Base-by-base conservation (phyloP, 805 yeast species). In the Grigorovia humatica region DNA sequence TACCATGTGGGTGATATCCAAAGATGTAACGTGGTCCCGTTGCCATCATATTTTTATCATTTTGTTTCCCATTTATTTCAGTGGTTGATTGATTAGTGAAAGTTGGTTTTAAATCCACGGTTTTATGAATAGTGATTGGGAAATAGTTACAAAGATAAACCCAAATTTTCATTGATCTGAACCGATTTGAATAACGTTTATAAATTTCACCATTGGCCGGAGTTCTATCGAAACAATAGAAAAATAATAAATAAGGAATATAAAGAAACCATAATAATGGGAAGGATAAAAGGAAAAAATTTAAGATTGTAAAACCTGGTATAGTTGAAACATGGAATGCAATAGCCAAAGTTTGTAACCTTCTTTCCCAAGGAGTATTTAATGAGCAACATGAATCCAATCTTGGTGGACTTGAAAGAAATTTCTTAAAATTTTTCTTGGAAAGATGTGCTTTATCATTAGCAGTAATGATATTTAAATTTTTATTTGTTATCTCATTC, bases 1-100 rank as follows among this genome's bases (percentile, higher is more conserved):
- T 90, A 0, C 99, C 99, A 66, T 93, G 99, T 0, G 99, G 99
- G 67, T 90, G 97, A 62, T 88, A 83, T 0, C 96, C 95, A 68
- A 91, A 91, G 1, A 91, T 79, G 66, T 93, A 91, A 41, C 84
- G 71, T 2, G 88, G 90, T 0, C 88, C 91, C 2, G 80, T 57
- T 13, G 55, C 53, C 69, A 48, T 75, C 68, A 44, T 61, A 59
- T 48, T 65, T 66, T 43, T 47, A 50, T 61, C 35, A 53, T 54
- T 51, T 2, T 17, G 17, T 15, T 38, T n/a, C 32, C 15, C 15
- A 32, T 32, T 32, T 23, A 6, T 23, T 23, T 23, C 27, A 23
- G 27, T 4, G 6, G 27, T 23, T 20, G 27, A 23, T 23, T 23
- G 27, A 6, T 68, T 68, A 1, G 78, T 73, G 59, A 82, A 82